Evolutionary conservation across 2,329 filamentous ascomycete genomes (phyloP).

Genomic region (Sphaerulina vaccinii): DNA sequence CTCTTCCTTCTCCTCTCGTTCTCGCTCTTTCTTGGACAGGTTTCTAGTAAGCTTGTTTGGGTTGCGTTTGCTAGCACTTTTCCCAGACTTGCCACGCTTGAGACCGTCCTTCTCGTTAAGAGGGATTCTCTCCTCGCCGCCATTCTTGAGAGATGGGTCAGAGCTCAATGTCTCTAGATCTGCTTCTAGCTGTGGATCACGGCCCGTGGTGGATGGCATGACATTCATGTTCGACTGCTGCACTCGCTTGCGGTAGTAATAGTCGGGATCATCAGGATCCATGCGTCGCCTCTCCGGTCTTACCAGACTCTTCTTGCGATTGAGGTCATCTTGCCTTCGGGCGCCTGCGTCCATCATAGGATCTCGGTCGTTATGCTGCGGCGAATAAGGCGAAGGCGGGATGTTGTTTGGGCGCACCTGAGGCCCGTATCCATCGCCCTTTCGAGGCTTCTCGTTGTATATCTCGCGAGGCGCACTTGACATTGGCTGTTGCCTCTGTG

Average conservation of each 20-base stretch:
- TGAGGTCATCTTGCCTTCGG: slow-evolving; percentile 50
- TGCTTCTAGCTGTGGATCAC: slow-evolving; percentile 78
- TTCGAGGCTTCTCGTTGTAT: slow-evolving; percentile 34
- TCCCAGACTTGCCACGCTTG: slow-evolving; percentile 26
- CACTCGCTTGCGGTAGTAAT: slow-evolving; percentile 76
- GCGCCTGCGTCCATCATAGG: slow-evolving; percentile 49
- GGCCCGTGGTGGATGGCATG: slow-evolving; percentile 85
- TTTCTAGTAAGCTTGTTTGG: slow-evolving; percentile 55
- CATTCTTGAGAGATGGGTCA: slow-evolving; percentile 44
- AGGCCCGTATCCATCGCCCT: slow-evolving; percentile 31
- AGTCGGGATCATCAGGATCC: slow-evolving; percentile 86
- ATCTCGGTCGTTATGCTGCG: slow-evolving; percentile 48
- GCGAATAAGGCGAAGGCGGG: slow-evolving; percentile 46
- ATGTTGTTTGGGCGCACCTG: slow-evolving; percentile 22
- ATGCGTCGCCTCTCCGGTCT: slow-evolving; percentile 84
- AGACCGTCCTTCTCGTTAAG: slow-evolving; percentile 34
- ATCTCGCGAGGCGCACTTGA: slow-evolving; percentile 12
- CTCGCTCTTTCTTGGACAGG: slow-evolving; percentile 61
- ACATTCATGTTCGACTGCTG: slow-evolving; percentile 92
- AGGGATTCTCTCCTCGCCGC: slow-evolving; percentile 34
- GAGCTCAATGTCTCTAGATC: slow-evolving; percentile 57
- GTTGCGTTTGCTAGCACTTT: slow-evolving; percentile 37
- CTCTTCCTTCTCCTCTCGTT: slow-evolving; percentile 56
- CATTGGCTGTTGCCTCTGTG: slow-evolving; percentile 14
- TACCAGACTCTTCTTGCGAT: slow-evolving; percentile 83